These are phyloP conservation scores for Nicotiana otophora DNA, from an alignment of 257 asterid species.

Conservation along the genomic window DNA sequence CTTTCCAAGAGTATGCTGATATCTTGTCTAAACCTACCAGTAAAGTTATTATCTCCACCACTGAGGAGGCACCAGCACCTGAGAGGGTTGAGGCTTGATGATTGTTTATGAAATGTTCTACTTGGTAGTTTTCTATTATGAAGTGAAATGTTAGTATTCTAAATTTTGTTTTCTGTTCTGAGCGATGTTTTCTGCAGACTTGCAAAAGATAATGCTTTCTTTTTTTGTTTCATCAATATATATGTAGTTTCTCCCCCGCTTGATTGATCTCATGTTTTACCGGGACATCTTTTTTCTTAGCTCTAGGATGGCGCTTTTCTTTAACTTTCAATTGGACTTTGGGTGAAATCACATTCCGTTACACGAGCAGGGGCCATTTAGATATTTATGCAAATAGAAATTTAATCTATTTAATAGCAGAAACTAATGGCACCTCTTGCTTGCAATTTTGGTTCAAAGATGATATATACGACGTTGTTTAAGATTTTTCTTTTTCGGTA, in stretches of 20 bases:
- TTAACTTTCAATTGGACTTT: no score
- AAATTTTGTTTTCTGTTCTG: background rate
- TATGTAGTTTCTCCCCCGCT: background rate
- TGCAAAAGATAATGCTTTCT: background rate
- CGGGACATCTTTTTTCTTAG: background rate
- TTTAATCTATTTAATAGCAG: no score
- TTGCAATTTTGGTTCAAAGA: no score
- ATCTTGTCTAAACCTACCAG: background rate
- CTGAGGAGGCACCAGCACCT: background rate
- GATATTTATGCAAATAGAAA: no score
- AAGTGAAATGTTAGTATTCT: background rate
- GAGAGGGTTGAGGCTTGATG: slow-evolving; percentile 7
- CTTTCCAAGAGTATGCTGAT: slow-evolving; percentile 4
- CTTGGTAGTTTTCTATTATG: background rate
- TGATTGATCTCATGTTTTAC: background rate
- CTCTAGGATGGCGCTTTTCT: background rate
- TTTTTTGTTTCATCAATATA: background rate
- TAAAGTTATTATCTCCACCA: background rate
- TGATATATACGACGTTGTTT: no score
- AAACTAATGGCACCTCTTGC: no score
- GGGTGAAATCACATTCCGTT: no score
- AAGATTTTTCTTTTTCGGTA: no score
- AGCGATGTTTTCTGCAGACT: background rate
- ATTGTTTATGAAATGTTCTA: background rate
- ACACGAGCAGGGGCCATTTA: no score